phyloP scores from a whole-genome alignment of 495 filamentous ascomycete species.

The Stereocaulon alpinum region DNA sequence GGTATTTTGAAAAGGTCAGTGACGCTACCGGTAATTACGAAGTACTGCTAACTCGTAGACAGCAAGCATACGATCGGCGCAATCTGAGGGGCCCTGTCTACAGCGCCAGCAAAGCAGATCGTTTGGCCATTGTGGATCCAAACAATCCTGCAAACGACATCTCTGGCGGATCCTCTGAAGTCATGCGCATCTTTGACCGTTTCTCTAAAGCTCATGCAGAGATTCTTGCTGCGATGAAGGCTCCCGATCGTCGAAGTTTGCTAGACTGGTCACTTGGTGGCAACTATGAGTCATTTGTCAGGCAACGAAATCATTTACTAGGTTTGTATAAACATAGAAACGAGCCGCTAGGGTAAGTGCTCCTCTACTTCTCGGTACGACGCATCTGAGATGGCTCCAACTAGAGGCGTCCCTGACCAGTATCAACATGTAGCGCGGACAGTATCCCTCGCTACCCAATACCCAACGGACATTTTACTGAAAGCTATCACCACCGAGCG shows the following conservation, averaged over 20 bases:
- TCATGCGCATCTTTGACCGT: slow-evolving; percentile 44
- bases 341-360: slow-evolving; percentile 6
- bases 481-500: not conserved
- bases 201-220: slow-evolving; percentile 54
- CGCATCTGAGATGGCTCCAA: slow-evolving; percentile 12
- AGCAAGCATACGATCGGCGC: slow-evolving; percentile 4
- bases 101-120: slow-evolving; percentile 37
- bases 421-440: not conserved
- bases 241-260: slow-evolving; percentile 40
- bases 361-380: not conserved
- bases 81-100: slow-evolving; percentile 27
- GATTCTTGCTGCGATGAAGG: slow-evolving; percentile 48
- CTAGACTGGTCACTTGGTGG: slow-evolving; percentile 57
- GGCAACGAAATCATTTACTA: slow-evolving; percentile 48
- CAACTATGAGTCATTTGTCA: slow-evolving; percentile 57
- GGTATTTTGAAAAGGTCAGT: slow-evolving; percentile 63
- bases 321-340: slow-evolving; percentile 33
- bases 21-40: not conserved
- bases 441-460: not conserved
- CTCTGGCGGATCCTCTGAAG: slow-evolving; percentile 64
- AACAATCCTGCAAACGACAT: slow-evolving; percentile 79
- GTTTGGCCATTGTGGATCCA: slow-evolving; percentile 76
- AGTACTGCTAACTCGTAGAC: not conserved
- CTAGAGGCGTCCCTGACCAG: slow-evolving; percentile 4
- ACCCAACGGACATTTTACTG: not conserved